phyloP scores from a whole-genome alignment of 352 stramenopile species.

The Pythium dissotocum region DNA sequence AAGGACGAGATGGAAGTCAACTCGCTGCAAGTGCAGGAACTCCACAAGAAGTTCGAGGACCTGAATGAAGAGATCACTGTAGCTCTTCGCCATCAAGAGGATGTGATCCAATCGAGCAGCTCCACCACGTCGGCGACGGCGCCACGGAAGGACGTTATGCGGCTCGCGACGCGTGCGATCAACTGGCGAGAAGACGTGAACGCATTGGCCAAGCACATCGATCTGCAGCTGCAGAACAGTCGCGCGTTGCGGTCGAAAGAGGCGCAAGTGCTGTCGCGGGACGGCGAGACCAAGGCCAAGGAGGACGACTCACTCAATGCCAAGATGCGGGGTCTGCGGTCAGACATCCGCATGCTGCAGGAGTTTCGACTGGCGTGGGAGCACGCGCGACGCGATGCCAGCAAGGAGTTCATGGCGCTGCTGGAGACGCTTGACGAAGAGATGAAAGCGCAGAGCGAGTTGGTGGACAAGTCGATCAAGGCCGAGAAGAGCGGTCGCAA shows the following conservation, averaged over 20 bases:
- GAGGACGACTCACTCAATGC: conserved; percentile 48
- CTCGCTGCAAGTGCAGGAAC: conserved; percentile 52
- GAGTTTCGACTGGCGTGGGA: conserved; percentile 55
- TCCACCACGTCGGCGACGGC: conserved; percentile 12
- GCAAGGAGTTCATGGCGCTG: conserved; percentile 20
- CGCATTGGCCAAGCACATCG: conserved; percentile 71
- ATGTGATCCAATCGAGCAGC: conserved; percentile 35
- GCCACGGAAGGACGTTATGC: conserved; percentile 48
- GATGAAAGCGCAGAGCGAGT: conserved; percentile 40
- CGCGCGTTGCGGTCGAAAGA: conserved; percentile 59
- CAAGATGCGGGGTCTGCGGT: conserved; percentile 35
- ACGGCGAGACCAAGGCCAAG: conserved; percentile 34
- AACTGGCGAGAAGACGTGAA: conserved; percentile 77
- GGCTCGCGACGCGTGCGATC: conserved; percentile 49
- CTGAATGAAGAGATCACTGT: conserved; percentile 69
- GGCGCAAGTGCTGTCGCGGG: conserved; percentile 43
- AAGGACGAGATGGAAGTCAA: conserved; percentile 39
- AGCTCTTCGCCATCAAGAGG: conserved; percentile 54
- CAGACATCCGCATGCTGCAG: conserved; percentile 59
- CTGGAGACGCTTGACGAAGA: conserved; percentile 15
- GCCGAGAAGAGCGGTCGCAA: conserved; percentile 61
- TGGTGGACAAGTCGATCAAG: conserved; percentile 65
- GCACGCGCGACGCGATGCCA: conserved; percentile 27
- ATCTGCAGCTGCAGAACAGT: conserved; percentile 70
- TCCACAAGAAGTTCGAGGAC: conserved; percentile 74